Conservation (phyloP, 441 rosid species). For the Erodium chrysanthum region DNA sequence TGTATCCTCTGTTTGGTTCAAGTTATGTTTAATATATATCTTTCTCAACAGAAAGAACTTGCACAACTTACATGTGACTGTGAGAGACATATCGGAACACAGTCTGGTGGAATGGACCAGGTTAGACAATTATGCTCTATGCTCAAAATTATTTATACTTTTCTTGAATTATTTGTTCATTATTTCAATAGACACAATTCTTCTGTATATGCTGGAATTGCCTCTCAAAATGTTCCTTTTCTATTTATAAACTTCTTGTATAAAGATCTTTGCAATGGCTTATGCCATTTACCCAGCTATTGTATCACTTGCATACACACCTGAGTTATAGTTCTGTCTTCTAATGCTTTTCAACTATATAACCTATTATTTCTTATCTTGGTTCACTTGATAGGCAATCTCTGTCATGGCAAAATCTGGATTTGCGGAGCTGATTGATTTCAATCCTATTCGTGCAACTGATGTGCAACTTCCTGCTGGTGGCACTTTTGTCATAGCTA, state of each 20-base stretch:
- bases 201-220: too few species aligned
- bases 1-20: neutral
- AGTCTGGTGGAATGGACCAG: slow-evolving; percentile 98
- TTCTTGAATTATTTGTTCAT: too few species aligned
- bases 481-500: slow-evolving; percentile 82
- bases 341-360: too few species aligned
- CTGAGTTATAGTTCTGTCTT: too few species aligned
- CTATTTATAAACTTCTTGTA: too few species aligned
- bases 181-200: too few species aligned
- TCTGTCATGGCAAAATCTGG: slow-evolving; percentile 89
- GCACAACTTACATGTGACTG: slow-evolving; percentile 86
- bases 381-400: slow-evolving; percentile 54
- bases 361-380: neutral
- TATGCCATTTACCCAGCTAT: too few species aligned
- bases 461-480: slow-evolving; percentile 91
- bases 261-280: too few species aligned
- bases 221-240: too few species aligned
- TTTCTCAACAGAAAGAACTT: slow-evolving; percentile 62
- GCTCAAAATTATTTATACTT: neutral
- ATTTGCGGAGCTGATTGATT: slow-evolving; percentile 96
- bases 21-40: neutral
- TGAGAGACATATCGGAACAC: slow-evolving; percentile 93
- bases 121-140: slow-evolving; percentile 23
- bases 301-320: too few species aligned
- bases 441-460: slow-evolving; percentile 86